Evolutionary conservation across 1,284 basidiomycete genomes (phyloP), one percentile per base, ranked within the genome.

Genomic region (Pyrrhoderma noxium): DNA sequence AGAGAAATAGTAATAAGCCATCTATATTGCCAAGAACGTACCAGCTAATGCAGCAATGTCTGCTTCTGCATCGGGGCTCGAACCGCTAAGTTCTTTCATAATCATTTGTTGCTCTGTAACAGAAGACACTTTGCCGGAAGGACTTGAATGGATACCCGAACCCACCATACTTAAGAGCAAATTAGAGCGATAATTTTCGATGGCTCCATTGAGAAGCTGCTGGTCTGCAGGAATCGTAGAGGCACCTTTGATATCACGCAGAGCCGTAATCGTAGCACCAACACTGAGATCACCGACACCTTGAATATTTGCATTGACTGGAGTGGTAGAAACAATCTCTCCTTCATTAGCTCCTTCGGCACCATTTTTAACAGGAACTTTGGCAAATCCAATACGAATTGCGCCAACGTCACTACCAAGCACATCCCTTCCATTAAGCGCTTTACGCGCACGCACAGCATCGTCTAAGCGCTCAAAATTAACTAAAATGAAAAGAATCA

Each of bases 381-480:
- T 93, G 47, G 94, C 94, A 64, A 93, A 99, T 1, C 94, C 95
- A 56, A 98, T 96, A 41, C 92, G 85, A 58, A 98, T 93, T 22
- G 93, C 88, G 19, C 95, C 95, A 37, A 97, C 90, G 57, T 98
- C 94, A 57, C 87, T 88, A 8, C 95, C 95, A 22, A 99, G 76
- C 21, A 98, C 89, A 64, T 98, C 95, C 44, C 92, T 85, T 19
- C 92, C 93, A 62, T 97, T 95, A 52, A 99, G 74, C 14, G 94
- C 89, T 66, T 96, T 96, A 55, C 94, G 80, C 31, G 95, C 95
- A 23, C 91, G 77, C 52, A 97, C 89, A 38, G 95, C 96, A 64
- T 97, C 94, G 64, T 98, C 96, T 43, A 97, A 75, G 52, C 92
- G 85, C 68, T 99, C 95, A 67, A 96, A 99, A 67, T 99, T 99